Evolutionary conservation across 495 filamentous ascomycete species (phyloP).

Genomic region (Tetracladium marchalianum): DNA sequence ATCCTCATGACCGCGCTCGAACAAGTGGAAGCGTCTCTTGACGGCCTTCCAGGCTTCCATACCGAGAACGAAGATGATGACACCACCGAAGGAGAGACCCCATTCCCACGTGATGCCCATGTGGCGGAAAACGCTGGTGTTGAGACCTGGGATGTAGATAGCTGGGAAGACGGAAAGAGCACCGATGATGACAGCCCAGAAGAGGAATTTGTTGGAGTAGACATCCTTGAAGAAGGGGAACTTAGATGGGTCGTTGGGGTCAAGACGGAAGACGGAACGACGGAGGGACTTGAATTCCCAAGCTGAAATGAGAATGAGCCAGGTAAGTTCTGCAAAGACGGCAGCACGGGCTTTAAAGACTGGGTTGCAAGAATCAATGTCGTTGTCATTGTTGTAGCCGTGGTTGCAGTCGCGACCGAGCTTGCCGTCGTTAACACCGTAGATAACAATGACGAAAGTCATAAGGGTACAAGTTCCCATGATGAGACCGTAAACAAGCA

Average conservation of each 20-base stretch:
- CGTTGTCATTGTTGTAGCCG: constrained; percentile 23
- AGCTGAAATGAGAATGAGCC: constrained; percentile 54
- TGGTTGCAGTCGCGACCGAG: constrained; percentile 59
- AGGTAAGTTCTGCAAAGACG: constrained; percentile 61
- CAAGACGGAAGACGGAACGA: constrained; percentile 51
- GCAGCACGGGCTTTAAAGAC: constrained; percentile 66
- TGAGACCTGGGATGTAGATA: constrained; percentile 60
- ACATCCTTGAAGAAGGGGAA: constrained; percentile 49
- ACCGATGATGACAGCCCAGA: constrained; percentile 57
- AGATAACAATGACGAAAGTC: constrained; percentile 58
- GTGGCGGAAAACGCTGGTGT: constrained; percentile 58
- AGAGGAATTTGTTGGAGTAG: constrained; percentile 59
- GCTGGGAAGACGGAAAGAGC: constrained; percentile 57
- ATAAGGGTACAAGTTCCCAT: constrained; percentile 52
- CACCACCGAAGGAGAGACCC: constrained; percentile 44
- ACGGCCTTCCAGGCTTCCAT: constrained; percentile 54
- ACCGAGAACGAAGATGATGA: constrained; percentile 45
- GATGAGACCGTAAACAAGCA: constrained; percentile 57
- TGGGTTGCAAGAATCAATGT: constrained; percentile 36
- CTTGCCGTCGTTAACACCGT: constrained; percentile 45
- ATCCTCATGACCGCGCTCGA: constrained; percentile 13
- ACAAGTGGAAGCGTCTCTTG: constrained; percentile 33
- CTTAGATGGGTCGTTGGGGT: constrained; percentile 31
- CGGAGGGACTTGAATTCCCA: constrained; percentile 62
- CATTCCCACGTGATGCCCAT: constrained; percentile 61